phyloP scores from a whole-genome alignment of 495 filamentous ascomycete genomes.

The Neurospora sp. region DNA sequence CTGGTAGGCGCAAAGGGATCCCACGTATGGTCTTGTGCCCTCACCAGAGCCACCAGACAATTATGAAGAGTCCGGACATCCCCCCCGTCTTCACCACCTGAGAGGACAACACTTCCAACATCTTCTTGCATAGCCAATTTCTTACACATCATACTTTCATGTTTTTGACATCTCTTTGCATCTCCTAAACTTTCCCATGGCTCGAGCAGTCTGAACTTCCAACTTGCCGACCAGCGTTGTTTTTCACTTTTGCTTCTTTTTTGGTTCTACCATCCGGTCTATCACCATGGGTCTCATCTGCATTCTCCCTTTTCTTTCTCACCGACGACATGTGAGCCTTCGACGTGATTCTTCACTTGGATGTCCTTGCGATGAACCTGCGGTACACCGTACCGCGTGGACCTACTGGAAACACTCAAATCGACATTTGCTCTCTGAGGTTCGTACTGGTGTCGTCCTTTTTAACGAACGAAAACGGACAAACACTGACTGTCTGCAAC shows the following conservation, averaged over 20 bases:
- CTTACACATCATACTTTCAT: too few species aligned
- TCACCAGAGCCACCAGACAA: too few species aligned
- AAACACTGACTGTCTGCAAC: background rate
- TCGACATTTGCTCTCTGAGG: background rate
- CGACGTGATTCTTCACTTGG: background rate
- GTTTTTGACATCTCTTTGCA: too few species aligned
- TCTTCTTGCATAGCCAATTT: too few species aligned
- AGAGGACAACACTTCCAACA: too few species aligned
- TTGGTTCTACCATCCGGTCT: background rate
- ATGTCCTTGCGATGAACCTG: background rate
- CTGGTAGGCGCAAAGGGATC: too few species aligned
- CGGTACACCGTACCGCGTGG: background rate
- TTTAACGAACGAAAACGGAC: background rate
- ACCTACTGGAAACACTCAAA: background rate
- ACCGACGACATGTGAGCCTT: background rate
- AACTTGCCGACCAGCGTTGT: background rate
- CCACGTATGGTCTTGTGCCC: too few species aligned
- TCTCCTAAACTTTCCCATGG: too few species aligned
- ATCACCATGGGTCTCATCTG: background rate
- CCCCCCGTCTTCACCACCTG: too few species aligned
- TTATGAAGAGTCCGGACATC: too few species aligned
- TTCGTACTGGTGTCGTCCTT: background rate
- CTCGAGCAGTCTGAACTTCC: background rate
- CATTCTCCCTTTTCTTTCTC: background rate
- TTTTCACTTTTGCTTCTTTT: background rate